Evolutionary conservation across 176 grass and related monocot species (phyloP).

Genomic region (Hyparrhenia diplandra): DNA sequence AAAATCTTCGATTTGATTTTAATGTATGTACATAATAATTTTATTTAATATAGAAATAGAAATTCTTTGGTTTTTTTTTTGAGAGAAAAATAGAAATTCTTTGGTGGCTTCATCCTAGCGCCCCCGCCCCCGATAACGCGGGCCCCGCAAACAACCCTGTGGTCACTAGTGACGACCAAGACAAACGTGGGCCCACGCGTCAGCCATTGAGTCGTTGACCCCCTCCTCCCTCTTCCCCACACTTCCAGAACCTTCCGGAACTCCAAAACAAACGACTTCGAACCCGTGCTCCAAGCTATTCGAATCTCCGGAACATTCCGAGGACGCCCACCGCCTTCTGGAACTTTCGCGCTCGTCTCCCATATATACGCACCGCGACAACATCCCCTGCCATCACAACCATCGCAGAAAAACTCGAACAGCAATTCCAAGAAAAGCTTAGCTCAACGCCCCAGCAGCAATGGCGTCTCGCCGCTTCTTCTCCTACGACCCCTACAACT

Average conservation of each 20-base stretch:
- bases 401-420: neutral
- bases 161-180: neutral
- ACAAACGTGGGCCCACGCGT: neutral
- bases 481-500: conserved; percentile 25
- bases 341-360: neutral
- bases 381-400: neutral
- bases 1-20: too few relatives aligned
- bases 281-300: neutral
- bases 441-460: neutral
- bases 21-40: too few relatives aligned
- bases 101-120: too few relatives aligned
- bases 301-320: conserved; percentile 3
- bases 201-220: neutral
- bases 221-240: too few relatives aligned
- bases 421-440: neutral
- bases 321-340: neutral
- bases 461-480: conserved; percentile 35
- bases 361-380: neutral
- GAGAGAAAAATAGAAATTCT: too few relatives aligned
- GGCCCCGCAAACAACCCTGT: too few relatives aligned
- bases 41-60: too few relatives aligned
- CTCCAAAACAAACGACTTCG: neutral
- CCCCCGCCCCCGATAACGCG: too few relatives aligned
- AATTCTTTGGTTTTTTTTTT: too few relatives aligned
- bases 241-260: too few relatives aligned